Evolutionary conservation across 371 early-diverging fungal genomes (phyloP).

Genomic region (Funneliformis caledonium): DNA sequence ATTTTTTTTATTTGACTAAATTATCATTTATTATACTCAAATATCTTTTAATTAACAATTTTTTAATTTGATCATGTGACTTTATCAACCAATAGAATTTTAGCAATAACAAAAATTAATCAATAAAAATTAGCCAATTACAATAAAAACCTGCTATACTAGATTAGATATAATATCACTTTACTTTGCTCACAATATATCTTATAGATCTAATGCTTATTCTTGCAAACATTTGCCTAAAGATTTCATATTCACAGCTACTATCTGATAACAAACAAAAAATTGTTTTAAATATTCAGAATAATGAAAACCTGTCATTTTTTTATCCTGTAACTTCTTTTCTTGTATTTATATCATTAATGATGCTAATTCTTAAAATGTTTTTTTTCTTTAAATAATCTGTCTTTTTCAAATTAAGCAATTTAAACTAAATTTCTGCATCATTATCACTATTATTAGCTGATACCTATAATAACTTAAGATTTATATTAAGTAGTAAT

Average conservation of each 20-base stretch:
- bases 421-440: neutral
- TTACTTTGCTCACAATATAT: neutral
- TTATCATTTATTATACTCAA: too few species aligned
- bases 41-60: too few species aligned
- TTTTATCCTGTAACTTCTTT: neutral
- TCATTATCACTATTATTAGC: neutral
- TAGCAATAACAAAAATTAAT: too few species aligned
- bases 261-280: neutral
- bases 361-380: neutral
- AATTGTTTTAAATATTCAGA: neutral
- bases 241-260: neutral
- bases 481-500: neutral
- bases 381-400: neutral
- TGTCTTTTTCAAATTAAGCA: neutral
- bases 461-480: neutral
- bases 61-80: too few species aligned
- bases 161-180: neutral
- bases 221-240: neutral
- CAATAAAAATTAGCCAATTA: too few species aligned
- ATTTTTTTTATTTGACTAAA: too few species aligned
- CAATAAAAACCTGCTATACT: too few species aligned
- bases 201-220: neutral
- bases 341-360: neutral
- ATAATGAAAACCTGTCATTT: neutral
- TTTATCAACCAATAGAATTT: too few species aligned